Base-by-base conservation (phyloP, 495 filamentous ascomycete genomes). In the Neurospora hispaniola region DNA sequence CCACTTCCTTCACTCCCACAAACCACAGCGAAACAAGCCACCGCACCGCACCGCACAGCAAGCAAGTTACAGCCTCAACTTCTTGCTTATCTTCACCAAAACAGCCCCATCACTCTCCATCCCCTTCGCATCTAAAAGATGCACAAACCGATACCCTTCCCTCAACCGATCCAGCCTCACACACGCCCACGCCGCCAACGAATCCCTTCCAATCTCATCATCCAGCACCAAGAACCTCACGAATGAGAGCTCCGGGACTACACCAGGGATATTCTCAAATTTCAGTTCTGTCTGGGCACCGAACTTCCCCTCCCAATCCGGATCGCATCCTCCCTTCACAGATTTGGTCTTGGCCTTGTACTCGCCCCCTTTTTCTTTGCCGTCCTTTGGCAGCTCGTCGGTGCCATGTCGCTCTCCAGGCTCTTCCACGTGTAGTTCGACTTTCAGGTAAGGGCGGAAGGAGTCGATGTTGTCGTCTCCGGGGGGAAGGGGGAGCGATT, bases 171-270 rank as follows among this genome's bases (percentile, higher is more conserved):
- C 93, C 1, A 98, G 87, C 23, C 93, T 86, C 71, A 97, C 89
- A 78, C 94, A 97, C 9, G 93, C 89, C 95, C 95, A 98, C 12
- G 90, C 93, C 23, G 92, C 93, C 44, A 96, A 78, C 69, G 90
- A 84, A 75, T 97, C 93, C 73, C 87, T 86, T 3, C 89, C 89
- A 71, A 95, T 59, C 75, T 94, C 90, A 73, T 95, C 90, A 77
- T 97, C 92, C 79, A 92, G 89, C 75, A 98, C 85, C 79, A 96
- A 92, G 81, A 98, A 93, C 71, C 95, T 88, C 46, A 97, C 85
- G 81, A 97, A 97, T 31, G 88, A 89, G 71, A 98, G 81, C 75
- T 92, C 90, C 46, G 93, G 90, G 39, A 94, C 88, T 0, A 97
- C 88, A 8, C 88, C 88, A 2, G 84, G 78, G 12, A 96, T 83